A percentile compares a stretch with the other conserved stretches of the same genome.
Conservation (phyloP, 1,139 yeast genomes). For the Trichomonascaceae sp. region DNA sequence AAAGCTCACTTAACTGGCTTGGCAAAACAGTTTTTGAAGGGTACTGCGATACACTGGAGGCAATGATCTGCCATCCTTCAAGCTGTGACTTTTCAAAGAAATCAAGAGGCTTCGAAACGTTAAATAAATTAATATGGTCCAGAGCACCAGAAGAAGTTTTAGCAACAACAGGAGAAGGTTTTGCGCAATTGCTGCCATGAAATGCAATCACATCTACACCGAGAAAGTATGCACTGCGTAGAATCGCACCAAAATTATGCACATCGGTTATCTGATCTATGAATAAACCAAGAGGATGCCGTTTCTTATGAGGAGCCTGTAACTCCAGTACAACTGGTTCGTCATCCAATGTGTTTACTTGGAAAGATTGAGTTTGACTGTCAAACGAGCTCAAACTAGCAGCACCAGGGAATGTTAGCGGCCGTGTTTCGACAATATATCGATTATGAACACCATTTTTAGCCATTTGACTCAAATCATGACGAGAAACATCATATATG, state of each 20-base stretch:
- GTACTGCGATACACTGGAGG: conserved; percentile 43
- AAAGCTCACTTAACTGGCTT: conserved; percentile 40
- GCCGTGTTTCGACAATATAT: conserved; percentile 62
- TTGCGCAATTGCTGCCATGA: conserved; percentile 67
- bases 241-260: conserved; percentile 81
- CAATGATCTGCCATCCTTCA: conserved; percentile 67
- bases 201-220: conserved; percentile 79
- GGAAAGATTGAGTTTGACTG: conserved; percentile 32
- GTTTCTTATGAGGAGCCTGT: conserved; percentile 21
- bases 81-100: conserved; percentile 52
- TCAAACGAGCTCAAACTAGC: conserved; percentile 8
- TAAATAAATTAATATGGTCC: conserved; percentile 62
- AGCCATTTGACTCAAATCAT: conserved; percentile 55
- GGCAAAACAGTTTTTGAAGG: conserved; percentile 34
- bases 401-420: conserved; percentile 44
- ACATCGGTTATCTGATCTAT: conserved; percentile 86
- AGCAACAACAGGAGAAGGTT: conserved; percentile 67
- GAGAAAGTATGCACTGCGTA: conserved; percentile 73
- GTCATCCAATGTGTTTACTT: conserved; percentile 1
- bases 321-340: conserved; percentile 8
- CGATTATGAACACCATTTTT: conserved; percentile 80
- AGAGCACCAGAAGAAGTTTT: conserved; percentile 88
- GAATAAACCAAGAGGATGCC: conserved; percentile 63
- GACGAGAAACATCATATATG: conserved; percentile 43
- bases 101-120: conserved; percentile 50